Percentiles rank a stretch among this genome's conserved stretches.
Evolutionary conservation across 129 eudicot genomes (phyloP).

Genomic region (Sambucus nigra): DNA sequence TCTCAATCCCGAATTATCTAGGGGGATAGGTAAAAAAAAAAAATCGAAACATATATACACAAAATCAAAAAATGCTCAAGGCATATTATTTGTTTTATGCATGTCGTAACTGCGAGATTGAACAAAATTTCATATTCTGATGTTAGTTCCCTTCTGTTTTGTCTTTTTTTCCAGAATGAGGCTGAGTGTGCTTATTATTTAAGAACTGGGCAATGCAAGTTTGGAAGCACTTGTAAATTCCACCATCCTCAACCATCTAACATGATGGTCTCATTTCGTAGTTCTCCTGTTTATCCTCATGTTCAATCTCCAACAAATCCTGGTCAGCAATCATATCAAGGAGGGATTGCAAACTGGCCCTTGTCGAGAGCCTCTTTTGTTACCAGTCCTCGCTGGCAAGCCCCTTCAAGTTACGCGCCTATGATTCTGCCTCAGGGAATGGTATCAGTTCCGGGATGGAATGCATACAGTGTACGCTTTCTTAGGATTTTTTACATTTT

Average conservation of each 20-base stretch:
- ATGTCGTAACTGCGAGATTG: background rate
- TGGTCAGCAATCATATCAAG: constrained; percentile 63
- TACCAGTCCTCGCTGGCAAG: constrained; percentile 79
- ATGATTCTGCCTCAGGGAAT: constrained; percentile 77
- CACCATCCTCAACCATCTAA: constrained; percentile 93
- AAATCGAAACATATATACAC: no score
- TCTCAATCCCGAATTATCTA: no score
- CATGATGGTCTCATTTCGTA: constrained; percentile 64
- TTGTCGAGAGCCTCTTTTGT: constrained; percentile 59
- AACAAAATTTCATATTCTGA: background rate
- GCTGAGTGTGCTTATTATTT: constrained; percentile 79
- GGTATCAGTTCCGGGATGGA: constrained; percentile 82
- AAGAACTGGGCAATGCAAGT: constrained; percentile 95
- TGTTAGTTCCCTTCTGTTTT: background rate
- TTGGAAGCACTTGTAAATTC: constrained; percentile 93
- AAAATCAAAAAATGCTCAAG: no score
- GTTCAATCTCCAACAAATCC: constrained; percentile 71
- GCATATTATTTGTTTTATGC: no score
- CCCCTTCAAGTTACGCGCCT: constrained; percentile 64
- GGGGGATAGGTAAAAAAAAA: no score
- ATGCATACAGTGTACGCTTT: constrained; percentile 65
- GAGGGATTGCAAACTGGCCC: constrained; percentile 49
- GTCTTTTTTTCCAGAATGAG: constrained; percentile 84
- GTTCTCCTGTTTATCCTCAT: constrained; percentile 82
- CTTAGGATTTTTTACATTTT: background rate